Evolutionary conservation across 345 rosid species (phyloP).

Genomic region (Mallotus nudiflorus): DNA sequence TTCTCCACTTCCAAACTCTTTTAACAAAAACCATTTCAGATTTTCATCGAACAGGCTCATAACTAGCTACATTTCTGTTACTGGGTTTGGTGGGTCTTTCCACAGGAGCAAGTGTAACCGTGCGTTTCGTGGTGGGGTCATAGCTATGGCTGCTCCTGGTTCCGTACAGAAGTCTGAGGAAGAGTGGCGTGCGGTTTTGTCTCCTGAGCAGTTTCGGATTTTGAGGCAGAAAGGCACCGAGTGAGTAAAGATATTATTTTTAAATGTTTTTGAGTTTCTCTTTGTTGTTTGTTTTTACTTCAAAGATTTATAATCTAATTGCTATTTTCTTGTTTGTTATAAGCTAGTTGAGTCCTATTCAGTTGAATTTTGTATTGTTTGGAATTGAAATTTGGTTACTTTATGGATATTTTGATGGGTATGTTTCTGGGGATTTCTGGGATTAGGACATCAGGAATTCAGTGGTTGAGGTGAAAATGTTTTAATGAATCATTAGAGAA

Average conservation of each 20-base stretch:
- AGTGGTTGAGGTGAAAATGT: neutral
- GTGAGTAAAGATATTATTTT: slow-evolving; percentile 59
- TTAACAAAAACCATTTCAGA: slow-evolving; percentile 13
- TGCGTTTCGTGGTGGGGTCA: slow-evolving; percentile 45
- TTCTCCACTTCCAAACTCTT: neutral
- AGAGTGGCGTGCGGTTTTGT: slow-evolving; percentile 83
- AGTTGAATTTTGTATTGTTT: neutral
- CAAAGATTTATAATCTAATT: neutral
- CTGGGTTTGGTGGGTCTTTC: slow-evolving; percentile 25
- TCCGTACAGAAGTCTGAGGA: slow-evolving; percentile 75
- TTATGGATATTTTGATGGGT: neutral
- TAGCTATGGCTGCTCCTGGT: slow-evolving; percentile 63
- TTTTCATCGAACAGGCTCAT: neutral
- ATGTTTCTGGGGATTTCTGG: neutral
- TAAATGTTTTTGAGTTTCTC: neutral
- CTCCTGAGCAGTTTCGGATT: slow-evolving; percentile 84
- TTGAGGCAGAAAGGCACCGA: slow-evolving; percentile 87
- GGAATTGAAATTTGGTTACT: neutral
- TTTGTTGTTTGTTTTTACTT: neutral
- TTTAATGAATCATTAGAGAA: neutral
- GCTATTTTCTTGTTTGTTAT: neutral
- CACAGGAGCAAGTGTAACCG: slow-evolving; percentile 33
- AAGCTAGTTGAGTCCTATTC: neutral
- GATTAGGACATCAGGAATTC: no score
- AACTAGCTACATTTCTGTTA: slow-evolving; percentile 15